These are phyloP conservation scores for Blyttiomyces sp. DNA, from an alignment of 371 early-diverging fungal species.

Conservation along the genomic window DNA sequence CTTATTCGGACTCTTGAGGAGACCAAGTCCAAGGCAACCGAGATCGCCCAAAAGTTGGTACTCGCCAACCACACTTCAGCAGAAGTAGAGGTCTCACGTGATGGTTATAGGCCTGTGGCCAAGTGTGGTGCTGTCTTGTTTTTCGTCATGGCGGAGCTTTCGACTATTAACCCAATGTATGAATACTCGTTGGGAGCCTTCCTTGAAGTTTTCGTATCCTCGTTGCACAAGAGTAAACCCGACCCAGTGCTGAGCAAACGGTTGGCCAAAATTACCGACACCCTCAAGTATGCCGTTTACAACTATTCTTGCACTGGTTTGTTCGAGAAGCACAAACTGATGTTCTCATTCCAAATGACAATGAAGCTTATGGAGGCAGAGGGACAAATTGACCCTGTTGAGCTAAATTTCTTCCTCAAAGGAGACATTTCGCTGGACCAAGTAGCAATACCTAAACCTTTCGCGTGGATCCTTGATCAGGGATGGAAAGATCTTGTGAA, in stretches of 20 bases:
- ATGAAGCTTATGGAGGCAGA: conserved; percentile 59
- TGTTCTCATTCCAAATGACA: conserved; percentile 63
- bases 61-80: conserved; percentile 57
- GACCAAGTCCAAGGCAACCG: conserved; percentile 59
- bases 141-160: conserved; percentile 56
- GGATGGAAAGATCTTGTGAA: conserved; percentile 56
- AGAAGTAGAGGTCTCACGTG: conserved; percentile 57
- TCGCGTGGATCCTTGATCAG: conserved; percentile 50
- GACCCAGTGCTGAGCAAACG: conserved; percentile 54
- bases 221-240: conserved; percentile 52
- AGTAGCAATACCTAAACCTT: conserved; percentile 44
- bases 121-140: conserved; percentile 59
- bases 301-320: conserved; percentile 60
- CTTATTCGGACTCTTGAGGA: conserved; percentile 58
- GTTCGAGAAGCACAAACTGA: conserved; percentile 60
- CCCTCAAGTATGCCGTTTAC: conserved; percentile 58
- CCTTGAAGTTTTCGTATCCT: conserved; percentile 53
- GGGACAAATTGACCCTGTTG: conserved; percentile 44
- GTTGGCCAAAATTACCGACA: conserved; percentile 54
- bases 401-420: conserved; percentile 61
- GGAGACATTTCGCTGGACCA: conserved; percentile 56
- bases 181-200: conserved; percentile 58
- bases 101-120: conserved; percentile 55
- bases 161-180: conserved; percentile 62
- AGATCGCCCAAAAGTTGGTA: conserved; percentile 56